Percentiles rank a stretch among this genome's conserved stretches.
phyloP scores from a whole-genome alignment of 2,329 filamentous ascomycete species.

The Hypoxylon sp. region DNA sequence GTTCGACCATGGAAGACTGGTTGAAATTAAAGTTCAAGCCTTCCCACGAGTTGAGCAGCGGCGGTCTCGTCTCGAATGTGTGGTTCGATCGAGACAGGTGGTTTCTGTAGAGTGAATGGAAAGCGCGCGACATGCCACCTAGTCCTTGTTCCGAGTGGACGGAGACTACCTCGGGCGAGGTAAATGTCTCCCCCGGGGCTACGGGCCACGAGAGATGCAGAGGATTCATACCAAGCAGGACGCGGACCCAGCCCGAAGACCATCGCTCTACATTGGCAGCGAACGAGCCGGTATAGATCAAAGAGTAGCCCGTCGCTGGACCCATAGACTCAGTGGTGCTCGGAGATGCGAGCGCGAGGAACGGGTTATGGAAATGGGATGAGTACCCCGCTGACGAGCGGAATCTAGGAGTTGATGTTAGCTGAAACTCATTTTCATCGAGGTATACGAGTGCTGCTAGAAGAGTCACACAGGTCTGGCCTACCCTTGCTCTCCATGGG shows the following conservation, averaged over 20 bases:
- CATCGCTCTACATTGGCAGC: constrained; percentile 67
- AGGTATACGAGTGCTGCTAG: neutral
- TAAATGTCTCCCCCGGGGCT: constrained; percentile 62
- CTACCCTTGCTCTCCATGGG: constrained; percentile 64
- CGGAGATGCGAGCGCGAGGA: constrained; percentile 64
- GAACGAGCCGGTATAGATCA: constrained; percentile 71
- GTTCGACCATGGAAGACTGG: constrained; percentile 59
- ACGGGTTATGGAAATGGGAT: constrained; percentile 70
- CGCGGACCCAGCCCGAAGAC: constrained; percentile 67
- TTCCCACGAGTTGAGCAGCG: constrained; percentile 73
- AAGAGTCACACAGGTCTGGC: constrained; percentile 20
- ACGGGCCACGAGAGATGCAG: constrained; percentile 67
- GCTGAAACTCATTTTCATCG: neutral
- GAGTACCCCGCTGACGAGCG: constrained; percentile 68
- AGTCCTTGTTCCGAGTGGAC: constrained; percentile 67
- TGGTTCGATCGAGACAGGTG: constrained; percentile 62
- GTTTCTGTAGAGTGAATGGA: constrained; percentile 68
- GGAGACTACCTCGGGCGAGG: constrained; percentile 68
- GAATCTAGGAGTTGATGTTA: constrained; percentile 55
- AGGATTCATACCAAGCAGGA: constrained; percentile 67
- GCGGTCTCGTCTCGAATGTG: constrained; percentile 58
- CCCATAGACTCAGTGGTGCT: constrained; percentile 67
- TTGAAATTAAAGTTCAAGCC: constrained; percentile 67
- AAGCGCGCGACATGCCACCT: constrained; percentile 67
- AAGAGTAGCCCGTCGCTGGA: constrained; percentile 70